These are phyloP conservation scores for Pulveroboletus sp. DNA, from an alignment of 768 basidiomycete genomes.

Conservation along the genomic window DNA sequence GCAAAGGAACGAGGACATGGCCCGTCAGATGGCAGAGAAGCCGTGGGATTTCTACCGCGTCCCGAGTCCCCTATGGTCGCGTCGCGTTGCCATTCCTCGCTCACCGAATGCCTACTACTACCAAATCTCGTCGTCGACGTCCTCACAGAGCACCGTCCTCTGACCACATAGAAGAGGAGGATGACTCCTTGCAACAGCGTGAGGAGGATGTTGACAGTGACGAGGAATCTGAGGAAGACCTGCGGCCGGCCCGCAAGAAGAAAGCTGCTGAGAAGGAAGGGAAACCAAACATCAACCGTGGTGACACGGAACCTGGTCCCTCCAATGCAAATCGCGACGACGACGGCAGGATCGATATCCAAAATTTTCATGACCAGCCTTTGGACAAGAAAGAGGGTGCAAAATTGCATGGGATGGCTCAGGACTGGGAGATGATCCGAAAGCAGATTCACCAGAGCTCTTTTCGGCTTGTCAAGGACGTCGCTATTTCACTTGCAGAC, in stretches of 20 bases:
- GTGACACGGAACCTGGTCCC: constrained; percentile 17
- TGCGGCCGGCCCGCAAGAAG: constrained; percentile 33
- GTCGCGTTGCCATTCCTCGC: constrained; percentile 8
- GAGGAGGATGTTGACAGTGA: constrained; percentile 40
- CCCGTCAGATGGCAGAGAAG: neutral
- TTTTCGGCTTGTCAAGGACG: constrained; percentile 43
- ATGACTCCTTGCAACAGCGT: constrained; percentile 33
- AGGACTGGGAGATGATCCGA: constrained; percentile 59
- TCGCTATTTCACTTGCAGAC: constrained; percentile 60
- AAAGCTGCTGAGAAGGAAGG: constrained; percentile 29
- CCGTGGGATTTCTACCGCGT: constrained; percentile 15
- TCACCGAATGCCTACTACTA: constrained; percentile 29
- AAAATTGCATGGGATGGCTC: constrained; percentile 52
- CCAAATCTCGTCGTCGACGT: constrained; percentile 37
- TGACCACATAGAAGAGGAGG: constrained; percentile 58
- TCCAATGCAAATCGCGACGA: constrained; percentile 28
- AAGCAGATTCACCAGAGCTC: constrained; percentile 42
- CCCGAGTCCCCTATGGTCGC: constrained; percentile 23
- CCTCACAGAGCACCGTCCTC: constrained; percentile 45
- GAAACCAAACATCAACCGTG: constrained; percentile 26
- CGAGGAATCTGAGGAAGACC: constrained; percentile 36
- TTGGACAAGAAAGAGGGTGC: constrained; percentile 47
- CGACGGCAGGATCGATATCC: constrained; percentile 54
- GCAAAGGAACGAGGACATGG: constrained; percentile 28
- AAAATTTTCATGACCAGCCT: constrained; percentile 63